A percentile compares a stretch with the other conserved stretches of the same genome.
phyloP scores from a whole-genome alignment of 192 early-diverging fungal species.

The Obelidium mucronatum region DNA sequence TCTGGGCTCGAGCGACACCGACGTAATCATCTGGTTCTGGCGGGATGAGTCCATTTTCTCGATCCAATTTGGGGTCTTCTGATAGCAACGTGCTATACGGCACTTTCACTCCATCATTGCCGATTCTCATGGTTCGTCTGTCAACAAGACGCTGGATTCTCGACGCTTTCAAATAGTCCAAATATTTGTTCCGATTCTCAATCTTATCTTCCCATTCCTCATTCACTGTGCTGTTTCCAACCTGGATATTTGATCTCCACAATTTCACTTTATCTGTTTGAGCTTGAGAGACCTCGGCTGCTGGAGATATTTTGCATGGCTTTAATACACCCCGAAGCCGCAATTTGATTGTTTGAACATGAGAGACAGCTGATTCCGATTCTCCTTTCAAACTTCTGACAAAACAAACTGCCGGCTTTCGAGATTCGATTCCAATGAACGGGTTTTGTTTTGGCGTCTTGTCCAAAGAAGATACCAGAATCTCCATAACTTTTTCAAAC shows the following conservation, averaged over 20 bases:
- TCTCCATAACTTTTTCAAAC: constrained; percentile 39
- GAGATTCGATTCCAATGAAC: background rate
- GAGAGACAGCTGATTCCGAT: background rate
- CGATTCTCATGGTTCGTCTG: constrained; percentile 33
- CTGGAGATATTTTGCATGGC: constrained; percentile 8
- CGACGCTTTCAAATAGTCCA: constrained; percentile 41
- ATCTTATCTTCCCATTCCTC: constrained; percentile 51
- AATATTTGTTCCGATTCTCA: constrained; percentile 47
- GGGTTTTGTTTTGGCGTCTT: constrained; percentile 19
- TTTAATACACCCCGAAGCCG: constrained; percentile 7
- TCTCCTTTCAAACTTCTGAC: background rate
- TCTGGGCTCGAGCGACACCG: background rate
- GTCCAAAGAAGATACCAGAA: constrained; percentile 18
- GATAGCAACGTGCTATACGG: constrained; percentile 25
- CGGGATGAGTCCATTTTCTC: constrained; percentile 45
- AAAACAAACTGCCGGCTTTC: constrained; percentile 1
- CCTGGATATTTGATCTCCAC: background rate
- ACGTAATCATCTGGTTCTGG: constrained; percentile 51
- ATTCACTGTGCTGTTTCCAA: background rate
- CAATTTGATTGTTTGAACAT: constrained; percentile 11
- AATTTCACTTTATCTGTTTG: background rate
- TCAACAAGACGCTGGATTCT: constrained; percentile 39
- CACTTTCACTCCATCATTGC: constrained; percentile 48
- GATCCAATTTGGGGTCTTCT: constrained; percentile 35
- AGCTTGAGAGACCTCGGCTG: background rate